Conservation (phyloP, 176 grass and related monocot species). For the Alopecurus myosuroides region DNA sequence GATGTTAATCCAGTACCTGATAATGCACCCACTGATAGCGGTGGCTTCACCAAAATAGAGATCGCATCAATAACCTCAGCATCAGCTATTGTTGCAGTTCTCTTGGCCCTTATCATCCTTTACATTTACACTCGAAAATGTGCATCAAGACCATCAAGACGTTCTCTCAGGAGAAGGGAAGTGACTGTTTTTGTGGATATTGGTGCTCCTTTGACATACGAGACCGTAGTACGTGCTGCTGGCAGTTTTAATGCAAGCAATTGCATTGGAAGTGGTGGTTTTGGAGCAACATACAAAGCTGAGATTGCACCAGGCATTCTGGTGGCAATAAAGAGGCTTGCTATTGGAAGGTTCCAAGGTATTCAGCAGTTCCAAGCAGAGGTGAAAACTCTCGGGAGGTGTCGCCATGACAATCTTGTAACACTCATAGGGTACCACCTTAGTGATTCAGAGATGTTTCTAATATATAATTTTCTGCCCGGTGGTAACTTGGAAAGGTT, state of each 20-base stretch:
- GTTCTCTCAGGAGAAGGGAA: conserved; percentile 58
- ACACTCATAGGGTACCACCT: conserved; percentile 86
- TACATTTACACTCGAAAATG: conserved; percentile 91
- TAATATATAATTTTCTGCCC: conserved; percentile 94
- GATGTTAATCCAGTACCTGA: conserved; percentile 31
- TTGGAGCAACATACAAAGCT: conserved; percentile 97
- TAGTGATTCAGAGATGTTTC: conserved; percentile 82
- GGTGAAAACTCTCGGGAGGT: conserved; percentile 84
- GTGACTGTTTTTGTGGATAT: conserved; percentile 87
- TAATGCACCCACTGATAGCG: conserved; percentile 14
- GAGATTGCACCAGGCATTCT: conserved; percentile 82
- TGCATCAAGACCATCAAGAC: conserved; percentile 39
- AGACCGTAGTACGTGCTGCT: conserved; percentile 75
- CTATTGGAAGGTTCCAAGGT: conserved; percentile 90
- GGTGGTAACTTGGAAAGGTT: conserved; percentile 96
- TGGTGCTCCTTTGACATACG: conserved; percentile 71
- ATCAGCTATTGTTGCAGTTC: conserved; percentile 88
- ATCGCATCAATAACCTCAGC: conserved; percentile 93
- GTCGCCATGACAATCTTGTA: conserved; percentile 80
- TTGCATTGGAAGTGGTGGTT: conserved; percentile 93
- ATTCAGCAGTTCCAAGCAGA: conserved; percentile 90
- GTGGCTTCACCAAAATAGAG: conserved; percentile 84
- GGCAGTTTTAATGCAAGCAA: conserved; percentile 86
- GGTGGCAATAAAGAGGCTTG: conserved; percentile 92
- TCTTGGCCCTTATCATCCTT: conserved; percentile 69